Evolutionary conservation across 73 alveolate genomes (phyloP), one percentile per base, ranked within the genome.

Genomic region (Paramecium tetraurelia): DNA sequence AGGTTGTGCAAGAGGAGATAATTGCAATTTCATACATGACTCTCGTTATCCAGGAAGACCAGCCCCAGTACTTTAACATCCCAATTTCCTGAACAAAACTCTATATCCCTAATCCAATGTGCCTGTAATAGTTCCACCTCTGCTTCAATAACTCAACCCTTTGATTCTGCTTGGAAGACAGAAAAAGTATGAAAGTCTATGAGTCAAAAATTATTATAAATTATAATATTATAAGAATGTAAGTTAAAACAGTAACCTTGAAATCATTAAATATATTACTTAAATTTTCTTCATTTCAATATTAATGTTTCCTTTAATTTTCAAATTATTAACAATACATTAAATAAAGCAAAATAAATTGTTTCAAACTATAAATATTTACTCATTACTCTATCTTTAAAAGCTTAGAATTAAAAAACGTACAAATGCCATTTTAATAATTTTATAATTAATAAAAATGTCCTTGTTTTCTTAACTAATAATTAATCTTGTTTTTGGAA

Each of bases 1-100:
- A 12, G 99, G 99, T 7, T 97, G 99, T 86, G 89, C 97, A 33
- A 80, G 99, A 40, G 99, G 99, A 12, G 98, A 95, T 21, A 93
- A 89, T 89, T 97, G 99, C 58, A 97, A 96, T 92, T 97, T 96
- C 75, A 96, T 97, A 43, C 99, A 97, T 95, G 98, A 94, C 80
- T 95, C 95, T 21, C 93, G 93, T 84, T 97, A 76, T 77, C 95
- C 94, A 89, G 98, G 99, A 18, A 80, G 46, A 46, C 90, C 70
- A 40, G 90, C 57, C 4, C 90, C 90, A 80, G 14, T 31, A 20
- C 84, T 33, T 31, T 33, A 63, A 63, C 10, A 22, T 63, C 44
- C 84, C 27, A 63, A 63, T 24, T 63, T 63, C 48, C 46, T 63
- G 31, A 63, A 63, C 7, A 63, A 63, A 33, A 63, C 84, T 31